Base-by-base conservation (phyloP, 306 rosid genomes). In the Hylodesmum podocarpum region DNA sequence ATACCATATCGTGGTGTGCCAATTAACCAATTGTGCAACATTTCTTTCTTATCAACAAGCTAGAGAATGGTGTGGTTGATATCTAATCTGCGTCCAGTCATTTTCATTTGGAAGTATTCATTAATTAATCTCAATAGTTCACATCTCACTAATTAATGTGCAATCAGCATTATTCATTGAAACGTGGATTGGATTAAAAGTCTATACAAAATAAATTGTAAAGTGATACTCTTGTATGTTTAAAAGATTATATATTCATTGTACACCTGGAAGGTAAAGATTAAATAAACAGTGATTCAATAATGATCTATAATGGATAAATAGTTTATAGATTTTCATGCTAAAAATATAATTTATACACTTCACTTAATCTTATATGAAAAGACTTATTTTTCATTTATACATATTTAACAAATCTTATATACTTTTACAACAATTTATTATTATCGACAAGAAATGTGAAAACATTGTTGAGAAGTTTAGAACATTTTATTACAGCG, bases 1-100 rank as follows among this genome's bases (percentile, higher is more conserved):
- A 10, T 66, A 40, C 4, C 12, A 33, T n/a, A 47, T 74, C 54
- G 14, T 29, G 15, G 51, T 14, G 40, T 34, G 53, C 15, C 21
- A 11, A 31, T 64, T 18, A 4, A 64, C 31, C 28, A 6, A 59
- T 46, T 16, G 21, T 34, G 53, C 64, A 70, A 40, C 77, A 25
- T 59, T 59, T 69, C 22, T 59, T 36, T 58, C 63, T 39, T 58
- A 37, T 75, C 57, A 36, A 68, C 28, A 18, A 44, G 37, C 3
- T 6, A 69, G 46, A 33, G 24, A 62, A 3, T 36, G 70, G 31
- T 64, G 19, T 11, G 46, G 27, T 55, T 43, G 39, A 37, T 39
- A 67, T 55, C 70, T 68, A 58, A 78, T 77, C 58, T 74, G 53
- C 40, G 19, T 76, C 46, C 5, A 28, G 77, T 80, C 80, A 58